A percentile compares a stretch with the other conserved stretches of the same genome.
Evolutionary conservation across 2,329 filamentous ascomycete genomes (phyloP).

Genomic region (Ascochyta rabiei): DNA sequence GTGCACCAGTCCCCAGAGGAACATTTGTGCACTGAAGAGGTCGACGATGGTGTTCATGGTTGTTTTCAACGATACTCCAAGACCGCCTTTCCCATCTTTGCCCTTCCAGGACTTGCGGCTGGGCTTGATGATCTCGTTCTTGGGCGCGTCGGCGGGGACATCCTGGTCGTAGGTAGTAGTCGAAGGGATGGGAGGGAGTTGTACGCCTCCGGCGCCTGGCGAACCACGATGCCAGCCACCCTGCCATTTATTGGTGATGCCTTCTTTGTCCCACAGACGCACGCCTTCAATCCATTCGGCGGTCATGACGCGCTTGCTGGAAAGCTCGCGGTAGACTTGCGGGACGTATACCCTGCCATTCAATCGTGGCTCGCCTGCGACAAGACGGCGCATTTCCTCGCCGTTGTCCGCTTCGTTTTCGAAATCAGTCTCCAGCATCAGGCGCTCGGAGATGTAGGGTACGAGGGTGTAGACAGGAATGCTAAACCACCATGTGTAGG

Average conservation of each 20-base stretch:
- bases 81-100: conserved; percentile 72
- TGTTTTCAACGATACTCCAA: conserved; percentile 80
- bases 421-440: conserved; percentile 94
- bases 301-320: conserved; percentile 82
- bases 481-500: conserved; percentile 88
- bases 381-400: conserved; percentile 78
- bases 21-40: conserved; percentile 96
- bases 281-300: conserved; percentile 98
- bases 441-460: conserved; percentile 89
- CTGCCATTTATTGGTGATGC: conserved; percentile 77
- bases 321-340: conserved; percentile 80
- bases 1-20: conserved; percentile 93
- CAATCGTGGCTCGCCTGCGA: conserved; percentile 76
- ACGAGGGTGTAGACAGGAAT: conserved; percentile 91
- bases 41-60: conserved; percentile 98
- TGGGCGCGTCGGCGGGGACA: conserved; percentile 41
- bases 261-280: conserved; percentile 87
- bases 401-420: conserved; percentile 89
- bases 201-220: conserved; percentile 73
- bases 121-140: conserved; percentile 73
- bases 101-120: conserved; percentile 81
- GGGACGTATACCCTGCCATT: conserved; percentile 87
- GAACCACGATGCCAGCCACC: conserved; percentile 78
- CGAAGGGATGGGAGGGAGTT: conserved; percentile 57
- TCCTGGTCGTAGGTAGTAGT: conserved; percentile 43